Percentiles rank a stretch among this genome's conserved stretches.
phyloP scores from a whole-genome alignment of 768 basidiomycete genomes.

The Mycena galopus region DNA sequence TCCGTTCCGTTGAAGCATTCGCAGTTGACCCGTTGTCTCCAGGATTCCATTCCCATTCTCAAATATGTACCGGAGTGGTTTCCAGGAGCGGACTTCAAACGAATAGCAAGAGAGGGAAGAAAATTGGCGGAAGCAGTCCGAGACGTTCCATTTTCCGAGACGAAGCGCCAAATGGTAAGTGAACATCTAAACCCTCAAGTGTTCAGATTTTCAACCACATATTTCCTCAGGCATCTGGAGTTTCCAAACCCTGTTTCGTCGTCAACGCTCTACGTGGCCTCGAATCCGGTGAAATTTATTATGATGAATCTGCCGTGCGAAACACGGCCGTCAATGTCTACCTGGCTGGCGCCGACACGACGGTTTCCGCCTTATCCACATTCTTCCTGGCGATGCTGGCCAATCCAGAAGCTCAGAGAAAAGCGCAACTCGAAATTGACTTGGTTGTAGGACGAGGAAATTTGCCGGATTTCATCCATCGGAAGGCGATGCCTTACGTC shows the following conservation, averaged over 20 bases:
- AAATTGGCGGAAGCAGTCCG: neutral
- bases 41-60: neutral
- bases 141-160: neutral
- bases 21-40: no score
- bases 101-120: neutral
- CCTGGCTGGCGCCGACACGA: neutral
- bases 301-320: neutral
- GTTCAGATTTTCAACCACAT: no score
- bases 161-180: neutral
- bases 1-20: no score
- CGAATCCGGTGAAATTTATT: neutral
- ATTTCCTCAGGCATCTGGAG: no score
- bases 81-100: conserved; percentile 31
- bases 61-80: neutral
- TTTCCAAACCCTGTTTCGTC: no score
- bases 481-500: neutral
- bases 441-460: neutral
- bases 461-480: neutral
- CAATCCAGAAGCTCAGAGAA: conserved; percentile 29
- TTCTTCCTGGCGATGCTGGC: neutral
- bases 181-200: no score
- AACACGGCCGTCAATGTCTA: neutral
- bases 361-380: neutral
- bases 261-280: no score
- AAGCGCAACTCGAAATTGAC: neutral